Conservation (phyloP, 202 grass and related monocot species). For the Bolboschoenoplectus hybrid region DNA sequence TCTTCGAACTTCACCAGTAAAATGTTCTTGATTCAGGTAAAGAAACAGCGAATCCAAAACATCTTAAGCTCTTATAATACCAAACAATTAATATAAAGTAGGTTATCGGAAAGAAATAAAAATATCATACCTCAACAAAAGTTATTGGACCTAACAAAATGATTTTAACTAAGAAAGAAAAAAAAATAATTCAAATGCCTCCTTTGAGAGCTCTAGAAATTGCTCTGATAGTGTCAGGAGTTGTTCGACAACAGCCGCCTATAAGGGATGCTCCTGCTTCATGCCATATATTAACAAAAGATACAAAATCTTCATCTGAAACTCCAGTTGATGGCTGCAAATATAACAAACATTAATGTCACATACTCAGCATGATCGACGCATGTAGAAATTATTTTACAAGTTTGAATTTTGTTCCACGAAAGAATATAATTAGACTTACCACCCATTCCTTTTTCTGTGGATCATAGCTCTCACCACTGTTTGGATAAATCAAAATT, state of each 20-base stretch:
- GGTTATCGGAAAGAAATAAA: not conserved
- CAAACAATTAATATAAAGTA: slow-evolving; percentile 10
- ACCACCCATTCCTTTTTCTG: slow-evolving; percentile 75
- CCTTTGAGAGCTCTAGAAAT: slow-evolving; percentile 55
- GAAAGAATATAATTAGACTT: slow-evolving; percentile 36
- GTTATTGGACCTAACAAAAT: not conserved
- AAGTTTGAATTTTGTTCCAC: not conserved
- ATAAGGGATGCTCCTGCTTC: slow-evolving; percentile 70
- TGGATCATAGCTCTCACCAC: slow-evolving; percentile 71
- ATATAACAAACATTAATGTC: slow-evolving; percentile 21
- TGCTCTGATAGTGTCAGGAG: slow-evolving; percentile 57
- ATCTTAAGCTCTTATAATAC: not conserved
- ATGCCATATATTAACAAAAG: slow-evolving; percentile 61
- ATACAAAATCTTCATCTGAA: slow-evolving; percentile 66
- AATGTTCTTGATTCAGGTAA: not conserved
- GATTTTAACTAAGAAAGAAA: not conserved
- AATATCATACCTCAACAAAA: not conserved
- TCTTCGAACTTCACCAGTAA: not conserved
- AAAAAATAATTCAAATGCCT: slow-evolving; percentile 28
- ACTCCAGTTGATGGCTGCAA: slow-evolving; percentile 47
- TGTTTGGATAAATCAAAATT: slow-evolving; percentile 71
- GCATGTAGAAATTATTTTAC: not conserved
- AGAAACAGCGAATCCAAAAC: not conserved
- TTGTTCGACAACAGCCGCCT: slow-evolving; percentile 73
- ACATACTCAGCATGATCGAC: not conserved